Conservation (phyloP, 2,329 filamentous ascomycete genomes). For the Pseudogymnoascus sp. region DNA sequence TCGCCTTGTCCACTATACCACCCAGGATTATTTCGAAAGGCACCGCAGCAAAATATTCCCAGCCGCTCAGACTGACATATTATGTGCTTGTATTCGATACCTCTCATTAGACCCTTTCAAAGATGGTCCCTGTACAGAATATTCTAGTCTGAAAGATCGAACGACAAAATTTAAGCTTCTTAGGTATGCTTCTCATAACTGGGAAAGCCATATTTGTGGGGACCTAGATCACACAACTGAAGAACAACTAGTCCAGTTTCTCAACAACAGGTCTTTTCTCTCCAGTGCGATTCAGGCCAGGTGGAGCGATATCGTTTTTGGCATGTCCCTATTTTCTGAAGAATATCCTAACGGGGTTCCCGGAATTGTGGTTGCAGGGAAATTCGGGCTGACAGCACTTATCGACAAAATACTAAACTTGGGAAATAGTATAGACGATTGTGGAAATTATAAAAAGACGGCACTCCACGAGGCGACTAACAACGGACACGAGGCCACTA, state of each 20-base stretch:
- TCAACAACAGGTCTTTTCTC: background rate
- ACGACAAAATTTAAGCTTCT: background rate
- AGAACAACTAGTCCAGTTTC: background rate
- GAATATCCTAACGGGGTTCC: background rate
- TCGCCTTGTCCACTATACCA: constrained; percentile 22
- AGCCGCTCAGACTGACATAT: background rate
- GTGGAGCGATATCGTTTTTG: no score
- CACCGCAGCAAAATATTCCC: background rate
- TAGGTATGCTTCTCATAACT: background rate
- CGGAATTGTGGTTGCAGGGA: background rate
- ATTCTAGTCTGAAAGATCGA: background rate
- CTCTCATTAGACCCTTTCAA: background rate
- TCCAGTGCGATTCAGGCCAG: background rate
- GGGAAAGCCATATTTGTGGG: background rate
- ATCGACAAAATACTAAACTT: background rate
- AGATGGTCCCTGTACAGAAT: background rate
- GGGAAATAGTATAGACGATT: background rate
- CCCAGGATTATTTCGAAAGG: constrained; percentile 21
- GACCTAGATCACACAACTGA: background rate
- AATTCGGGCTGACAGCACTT: background rate
- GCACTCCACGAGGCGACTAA: background rate
- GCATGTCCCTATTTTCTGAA: no score
- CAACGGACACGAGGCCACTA: background rate
- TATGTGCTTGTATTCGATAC: background rate
- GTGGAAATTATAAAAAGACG: background rate